Base-by-base conservation (phyloP, 2,329 filamentous ascomycete species). In the Metarhizium anisopliae region DNA sequence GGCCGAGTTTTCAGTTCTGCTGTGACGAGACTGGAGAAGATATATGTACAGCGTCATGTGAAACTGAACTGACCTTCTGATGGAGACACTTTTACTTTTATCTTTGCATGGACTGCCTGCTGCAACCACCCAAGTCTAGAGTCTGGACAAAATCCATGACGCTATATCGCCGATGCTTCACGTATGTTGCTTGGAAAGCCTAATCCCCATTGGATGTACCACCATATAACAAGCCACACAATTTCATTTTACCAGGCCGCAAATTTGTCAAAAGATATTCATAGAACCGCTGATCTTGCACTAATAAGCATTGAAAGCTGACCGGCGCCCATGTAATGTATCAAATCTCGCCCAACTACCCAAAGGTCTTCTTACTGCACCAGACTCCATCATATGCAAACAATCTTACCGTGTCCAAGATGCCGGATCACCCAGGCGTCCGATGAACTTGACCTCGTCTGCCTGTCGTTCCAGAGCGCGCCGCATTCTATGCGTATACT, bases 371-470 rank as follows among this genome's bases (percentile, higher is more conserved):
- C 25, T 49, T 20, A 18, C 7, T 16, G 20, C 13, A 16, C 45
- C 45, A 13, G 30, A 49, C 45, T 13, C 45, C 13, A 30, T 20
- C 29, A 47, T 51, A 40, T 45, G 11, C 20, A 54, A 29, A 18
- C 52, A 50, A 13, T 49, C 13, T 16, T n/a, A 49, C 4, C 45
- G 25, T 49, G 45, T 10, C 45, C 45, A 8, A 49, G 32, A 30
- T 30, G 20, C 30, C 13, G 45, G 25, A 49, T 49, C 49, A 29
- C 56, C 86, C 62, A 91, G 75, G 30, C 83, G 82, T 60, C 81
- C 81, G 68, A 93, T 81, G 69, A 89, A 90, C 61, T 85, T 78
- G 57, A 88, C 82, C 69, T 94, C 90, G 66, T 91, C 84, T 10
- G 89, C 90, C 71, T 95, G 90, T 60, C 77, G 77, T 71, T 89